Conservation (phyloP, 2,329 filamentous ascomycete species). For the Ophiostoma tasmaniense region DNA sequence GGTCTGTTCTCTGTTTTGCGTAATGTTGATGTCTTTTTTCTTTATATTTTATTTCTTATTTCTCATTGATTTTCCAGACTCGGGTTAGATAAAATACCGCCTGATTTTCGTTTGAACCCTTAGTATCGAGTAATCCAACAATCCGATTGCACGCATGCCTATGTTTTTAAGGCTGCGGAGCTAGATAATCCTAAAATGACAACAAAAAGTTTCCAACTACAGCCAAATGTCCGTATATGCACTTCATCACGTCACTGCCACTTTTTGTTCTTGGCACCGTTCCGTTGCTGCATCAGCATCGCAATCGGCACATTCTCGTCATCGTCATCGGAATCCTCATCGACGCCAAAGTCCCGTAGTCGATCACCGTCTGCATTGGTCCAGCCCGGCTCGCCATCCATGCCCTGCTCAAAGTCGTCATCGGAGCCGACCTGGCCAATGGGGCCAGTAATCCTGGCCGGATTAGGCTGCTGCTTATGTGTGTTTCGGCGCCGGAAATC, state of each 20-base stretch:
- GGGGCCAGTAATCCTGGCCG: background rate
- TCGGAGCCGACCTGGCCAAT: constrained; percentile 18
- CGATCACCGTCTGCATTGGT: constrained; percentile 67
- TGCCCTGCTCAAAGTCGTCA: constrained; percentile 24
- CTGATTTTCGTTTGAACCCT: background rate
- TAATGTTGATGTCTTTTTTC: background rate
- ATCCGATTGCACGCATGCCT: background rate
- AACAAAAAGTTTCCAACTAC: too few relatives aligned
- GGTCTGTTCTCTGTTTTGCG: background rate
- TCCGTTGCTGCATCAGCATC: constrained; percentile 54
- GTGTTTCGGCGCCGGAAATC: constrained; percentile 33
- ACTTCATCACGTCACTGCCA: background rate
- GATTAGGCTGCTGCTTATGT: constrained; percentile 2
- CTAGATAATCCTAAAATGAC: background rate
- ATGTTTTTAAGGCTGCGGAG: too few relatives aligned
- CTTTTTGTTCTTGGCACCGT: constrained; percentile 19
- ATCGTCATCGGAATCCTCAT: constrained; percentile 57
- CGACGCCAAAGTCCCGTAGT: constrained; percentile 69
- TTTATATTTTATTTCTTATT: background rate
- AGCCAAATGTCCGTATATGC: too few relatives aligned
- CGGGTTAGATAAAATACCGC: background rate
- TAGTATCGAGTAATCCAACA: too few relatives aligned
- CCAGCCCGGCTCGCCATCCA: constrained; percentile 53
- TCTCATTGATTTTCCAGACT: background rate
- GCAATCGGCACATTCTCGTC: constrained; percentile 55